Evolutionary conservation across 306 rosid species (phyloP).

Genomic region (Alnus rubra): DNA sequence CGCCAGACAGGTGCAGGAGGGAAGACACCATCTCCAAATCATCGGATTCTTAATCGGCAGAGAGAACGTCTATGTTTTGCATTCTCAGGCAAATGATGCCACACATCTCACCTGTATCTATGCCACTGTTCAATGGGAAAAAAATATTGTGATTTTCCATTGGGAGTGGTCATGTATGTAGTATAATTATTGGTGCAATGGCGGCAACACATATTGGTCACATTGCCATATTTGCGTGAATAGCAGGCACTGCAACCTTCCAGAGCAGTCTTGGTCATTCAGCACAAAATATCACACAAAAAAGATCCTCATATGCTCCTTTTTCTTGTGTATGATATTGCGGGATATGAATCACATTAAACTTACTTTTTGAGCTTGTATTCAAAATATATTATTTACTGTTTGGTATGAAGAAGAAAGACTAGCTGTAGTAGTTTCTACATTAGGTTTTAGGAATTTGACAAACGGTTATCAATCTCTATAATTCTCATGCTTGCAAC

Average conservation of each 20-base stretch:
- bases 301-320: slow-evolving; percentile 29
- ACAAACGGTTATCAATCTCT: background rate
- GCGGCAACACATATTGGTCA: background rate
- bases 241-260: slow-evolving; percentile 30
- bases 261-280: slow-evolving; percentile 17
- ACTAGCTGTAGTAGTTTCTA: background rate
- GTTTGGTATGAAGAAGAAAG: background rate
- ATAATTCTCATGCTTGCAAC: background rate
- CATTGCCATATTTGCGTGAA: slow-evolving; percentile 31
- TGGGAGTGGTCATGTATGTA: slow-evolving; percentile 31
- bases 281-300: slow-evolving; percentile 28
- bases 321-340: slow-evolving; percentile 10
- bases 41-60: slow-evolving; percentile 42
- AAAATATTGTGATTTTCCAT: slow-evolving; percentile 27
- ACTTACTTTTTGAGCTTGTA: slow-evolving; percentile 24
- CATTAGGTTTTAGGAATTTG: background rate
- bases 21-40: slow-evolving; percentile 61
- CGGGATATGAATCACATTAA: slow-evolving; percentile 19
- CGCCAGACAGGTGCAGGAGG: slow-evolving; percentile 70
- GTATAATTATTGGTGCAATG: slow-evolving; percentile 30
- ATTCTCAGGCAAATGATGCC: slow-evolving; percentile 38
- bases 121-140: slow-evolving; percentile 30
- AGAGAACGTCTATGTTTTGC: slow-evolving; percentile 29
- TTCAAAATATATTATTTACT: slow-evolving; percentile 6
- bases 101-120: slow-evolving; percentile 34